Evolutionary conservation across 2,329 filamentous ascomycete species (phyloP), one percentile per base, ranked within the genome.

Genomic region (Fusarium sp.): DNA sequence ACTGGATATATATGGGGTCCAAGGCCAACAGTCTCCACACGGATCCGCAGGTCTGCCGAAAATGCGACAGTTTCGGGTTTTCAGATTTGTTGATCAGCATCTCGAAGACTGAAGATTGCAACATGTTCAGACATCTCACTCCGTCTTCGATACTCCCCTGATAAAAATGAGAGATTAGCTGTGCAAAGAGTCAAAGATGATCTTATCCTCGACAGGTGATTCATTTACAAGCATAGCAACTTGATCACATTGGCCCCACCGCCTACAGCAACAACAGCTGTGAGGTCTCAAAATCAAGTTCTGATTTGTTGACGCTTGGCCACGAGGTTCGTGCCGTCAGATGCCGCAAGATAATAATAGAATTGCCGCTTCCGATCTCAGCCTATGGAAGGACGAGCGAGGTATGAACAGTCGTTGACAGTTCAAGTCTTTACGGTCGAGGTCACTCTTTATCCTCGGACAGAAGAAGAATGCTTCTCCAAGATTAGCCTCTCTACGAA

Each of bases 311-410:
- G n/a, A 33, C 31, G 44, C 23, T 29, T 53, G 35, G 52, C 50
- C 67, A 66, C 53, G 58, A 59, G 58, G 58, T 46, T 52, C 12
- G 44, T 61, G 59, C 56, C 46, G 43, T 46, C 43, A 55, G 70
- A 59, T 63, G 54, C 59, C 41, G 46, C 54, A 52, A 38, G 70
- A 62, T 68, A 73, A 65, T 67, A 72, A 65, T 72, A 73, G 68
- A 72, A 70, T 53, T 66, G 18, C 55, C 57, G 24, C 57, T 63
- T 48, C 49, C 23, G 44, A 50, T 21, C 31, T 21, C 41, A 52
- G 38, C 38, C 63, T 46, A 46, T 26, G 20, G 49, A 63, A 56
- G 44, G 43, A 11, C 31, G 31, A 33, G n/a, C n/a, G n/a, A 38
- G 18, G 12, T 21, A 42, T 46, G 33, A 28, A 46, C 18, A 12